A percentile compares a stretch with the other conserved stretches of the same genome.
These are phyloP conservation scores for Phaeotremella skinneri DNA, from an alignment of 768 basidiomycete species.

Conservation along the genomic window DNA sequence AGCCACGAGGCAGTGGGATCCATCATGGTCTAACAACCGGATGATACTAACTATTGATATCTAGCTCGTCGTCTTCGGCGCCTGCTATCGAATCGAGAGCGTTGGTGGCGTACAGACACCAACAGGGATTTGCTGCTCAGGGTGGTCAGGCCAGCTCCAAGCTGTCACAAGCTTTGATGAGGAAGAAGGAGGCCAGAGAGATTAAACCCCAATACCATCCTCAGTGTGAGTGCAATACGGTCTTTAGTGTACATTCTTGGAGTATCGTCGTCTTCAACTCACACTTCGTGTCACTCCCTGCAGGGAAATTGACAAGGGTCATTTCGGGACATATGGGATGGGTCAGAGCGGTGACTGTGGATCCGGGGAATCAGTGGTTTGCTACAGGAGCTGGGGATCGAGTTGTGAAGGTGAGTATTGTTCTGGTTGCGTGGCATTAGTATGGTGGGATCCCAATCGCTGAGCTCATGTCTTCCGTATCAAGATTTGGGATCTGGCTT, in stretches of 20 bases:
- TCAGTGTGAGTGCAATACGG: slow-evolving; percentile 57
- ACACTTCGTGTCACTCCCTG: background rate
- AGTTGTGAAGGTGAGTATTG: slow-evolving; percentile 68
- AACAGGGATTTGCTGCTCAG: slow-evolving; percentile 50
- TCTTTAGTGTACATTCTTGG: background rate
- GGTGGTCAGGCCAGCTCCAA: slow-evolving; percentile 51
- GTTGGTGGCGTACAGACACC: slow-evolving; percentile 50
- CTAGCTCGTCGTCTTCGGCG: slow-evolving; percentile 4
- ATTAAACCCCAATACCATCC: slow-evolving; percentile 95
- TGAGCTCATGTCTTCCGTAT: background rate
- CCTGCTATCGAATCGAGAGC: slow-evolving; percentile 27
- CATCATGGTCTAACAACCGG: background rate
- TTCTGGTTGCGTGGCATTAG: background rate
- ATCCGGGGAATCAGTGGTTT: slow-evolving; percentile 98
- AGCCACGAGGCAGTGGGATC: too few relatives aligned
- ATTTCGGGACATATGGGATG: slow-evolving; percentile 98
- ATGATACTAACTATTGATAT: slow-evolving; percentile 5
- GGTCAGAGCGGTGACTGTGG: slow-evolving; percentile 93
- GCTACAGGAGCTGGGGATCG: slow-evolving; percentile 96
- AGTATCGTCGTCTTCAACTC: background rate
- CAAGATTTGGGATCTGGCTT: slow-evolving; percentile 91
- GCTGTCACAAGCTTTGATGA: slow-evolving; percentile 83
- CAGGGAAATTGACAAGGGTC: slow-evolving; percentile 87
- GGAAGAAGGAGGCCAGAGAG: slow-evolving; percentile 89
- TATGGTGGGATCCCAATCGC: background rate